These are phyloP conservation scores for Schoenoplectus triqueter DNA, from an alignment of 202 grass and related monocot genomes.

Conservation along the genomic window DNA sequence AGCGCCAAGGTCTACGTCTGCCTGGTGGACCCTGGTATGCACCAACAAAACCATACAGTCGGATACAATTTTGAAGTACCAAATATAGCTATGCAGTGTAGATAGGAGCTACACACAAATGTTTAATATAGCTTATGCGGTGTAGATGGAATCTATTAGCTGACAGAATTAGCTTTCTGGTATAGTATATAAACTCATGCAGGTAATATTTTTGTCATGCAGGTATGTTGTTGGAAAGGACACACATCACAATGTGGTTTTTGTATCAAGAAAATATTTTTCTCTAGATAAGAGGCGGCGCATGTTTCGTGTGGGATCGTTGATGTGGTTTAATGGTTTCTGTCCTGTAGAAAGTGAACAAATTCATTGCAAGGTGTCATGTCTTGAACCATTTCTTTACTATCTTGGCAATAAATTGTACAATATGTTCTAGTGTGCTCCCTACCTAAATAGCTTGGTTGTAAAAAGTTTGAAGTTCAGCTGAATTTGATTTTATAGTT, in stretches of 20 bases:
- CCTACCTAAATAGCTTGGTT: too few relatives aligned
- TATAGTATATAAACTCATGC: neutral
- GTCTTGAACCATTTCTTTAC: neutral
- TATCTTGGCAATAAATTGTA: neutral
- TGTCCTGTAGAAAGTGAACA: conserved; percentile 48
- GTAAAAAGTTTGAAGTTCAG: neutral
- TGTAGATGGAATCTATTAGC: conserved; percentile 5
- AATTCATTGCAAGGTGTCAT: conserved; percentile 82
- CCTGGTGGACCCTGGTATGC: conserved; percentile 92
- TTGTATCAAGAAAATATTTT: conserved; percentile 94
- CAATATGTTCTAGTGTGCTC: neutral
- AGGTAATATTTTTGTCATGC: conserved; percentile 26
- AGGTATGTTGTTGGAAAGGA: conserved; percentile 98
- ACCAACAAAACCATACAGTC: neutral
- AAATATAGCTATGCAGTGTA: too few relatives aligned
- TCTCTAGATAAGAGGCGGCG: conserved; percentile 79
- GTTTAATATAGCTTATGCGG: neutral
- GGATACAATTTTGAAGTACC: too few relatives aligned
- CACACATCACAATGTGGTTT: conserved; percentile 85
- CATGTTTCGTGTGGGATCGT: conserved; percentile 70
- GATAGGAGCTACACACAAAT: neutral
- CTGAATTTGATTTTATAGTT: neutral
- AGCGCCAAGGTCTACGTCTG: conserved; percentile 78
- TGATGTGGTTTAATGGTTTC: conserved; percentile 73
- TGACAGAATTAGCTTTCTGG: neutral